phyloP scores from a whole-genome alignment of 2,329 filamentous ascomycete genomes.

The Colletotrichum sp. region DNA sequence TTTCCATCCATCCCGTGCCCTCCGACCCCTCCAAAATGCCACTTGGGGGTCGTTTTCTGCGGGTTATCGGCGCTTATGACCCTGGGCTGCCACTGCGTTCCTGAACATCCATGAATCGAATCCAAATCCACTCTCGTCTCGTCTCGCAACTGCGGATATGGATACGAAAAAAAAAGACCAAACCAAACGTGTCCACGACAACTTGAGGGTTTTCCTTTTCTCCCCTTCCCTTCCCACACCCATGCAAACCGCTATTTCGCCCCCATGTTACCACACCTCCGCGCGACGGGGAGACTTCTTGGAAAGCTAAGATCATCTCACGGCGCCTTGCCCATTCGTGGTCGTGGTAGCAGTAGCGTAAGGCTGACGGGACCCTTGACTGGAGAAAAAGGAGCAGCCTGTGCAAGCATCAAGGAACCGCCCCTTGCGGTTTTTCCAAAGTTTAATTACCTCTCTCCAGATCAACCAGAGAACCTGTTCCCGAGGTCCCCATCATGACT shows the following conservation, averaged over 20 bases:
- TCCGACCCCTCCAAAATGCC: not conserved
- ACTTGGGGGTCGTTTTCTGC: not conserved
- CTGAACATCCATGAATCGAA: not conserved
- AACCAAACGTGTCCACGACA: not conserved
- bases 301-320: constrained; percentile 4
- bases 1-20: not conserved
- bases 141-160: not conserved
- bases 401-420: not conserved
- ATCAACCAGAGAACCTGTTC: not conserved
- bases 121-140: not conserved
- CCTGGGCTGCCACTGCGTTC: not conserved
- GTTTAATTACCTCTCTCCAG: constrained; percentile 1
- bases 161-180: not conserved
- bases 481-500: not conserved
- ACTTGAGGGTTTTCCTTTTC: not conserved
- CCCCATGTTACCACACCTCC: constrained; percentile 9
- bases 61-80: not conserved
- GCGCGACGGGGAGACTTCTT: not conserved
- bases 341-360: constrained; percentile 12
- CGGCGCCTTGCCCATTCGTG: not conserved
- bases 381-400: not conserved
- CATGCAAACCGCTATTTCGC: not conserved
- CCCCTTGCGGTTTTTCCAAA: not conserved
- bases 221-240: not conserved
- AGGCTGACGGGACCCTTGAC: constrained; percentile 11